Base-by-base conservation (phyloP, 2,329 filamentous ascomycete species). In the Alternaria panax region DNA sequence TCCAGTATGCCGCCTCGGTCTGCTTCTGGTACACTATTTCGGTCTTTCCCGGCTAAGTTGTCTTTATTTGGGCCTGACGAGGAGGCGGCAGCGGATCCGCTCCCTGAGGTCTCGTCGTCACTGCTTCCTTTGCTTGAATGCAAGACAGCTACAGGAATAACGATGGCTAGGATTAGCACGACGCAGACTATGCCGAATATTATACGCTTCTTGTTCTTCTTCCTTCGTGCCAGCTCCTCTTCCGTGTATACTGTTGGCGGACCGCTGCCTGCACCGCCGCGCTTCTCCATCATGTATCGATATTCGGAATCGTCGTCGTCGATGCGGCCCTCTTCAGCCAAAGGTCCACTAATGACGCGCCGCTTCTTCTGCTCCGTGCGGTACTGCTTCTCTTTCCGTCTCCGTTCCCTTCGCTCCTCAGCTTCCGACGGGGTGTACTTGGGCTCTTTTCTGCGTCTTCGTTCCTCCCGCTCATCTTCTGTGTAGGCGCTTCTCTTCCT, bases 1-100 rank as follows among this genome's bases (percentile, higher is more conserved):
- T 99, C 93, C 20, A 97, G 83, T 63, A 91, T 89, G 2, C 90
- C 92, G 14, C 88, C 92, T 76, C 87, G 88, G 70, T 87, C 93
- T 62, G 83, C 84, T 57, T 81, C 79, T 1, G 82, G 82, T 34
- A 84, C 81, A 56, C 75, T 77, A 60, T 76, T 71, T 22, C 80
- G 71, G 12, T 79, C 79, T 16, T 83, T 75, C 47, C 78, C 78
- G 11, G 81, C 69, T 4, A 84, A 74, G 50, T 84, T 83, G 59
- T 70, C 76, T 64, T 82, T 84, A 4, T 75, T 59, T 1, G 82
- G 81, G 48, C 74, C 71, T 27, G 57, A 40, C 22, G 51, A 56
- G 20, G 48, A 55, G 3, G 67, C 51, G 0, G 69, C 61, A 45
- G 64, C 62, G 8, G 72, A 62, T 20, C 63, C 59, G 45, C 51